Conservation (phyloP, 23 red algal genomes). For the Cyanidioschyzon merolae region DNA sequence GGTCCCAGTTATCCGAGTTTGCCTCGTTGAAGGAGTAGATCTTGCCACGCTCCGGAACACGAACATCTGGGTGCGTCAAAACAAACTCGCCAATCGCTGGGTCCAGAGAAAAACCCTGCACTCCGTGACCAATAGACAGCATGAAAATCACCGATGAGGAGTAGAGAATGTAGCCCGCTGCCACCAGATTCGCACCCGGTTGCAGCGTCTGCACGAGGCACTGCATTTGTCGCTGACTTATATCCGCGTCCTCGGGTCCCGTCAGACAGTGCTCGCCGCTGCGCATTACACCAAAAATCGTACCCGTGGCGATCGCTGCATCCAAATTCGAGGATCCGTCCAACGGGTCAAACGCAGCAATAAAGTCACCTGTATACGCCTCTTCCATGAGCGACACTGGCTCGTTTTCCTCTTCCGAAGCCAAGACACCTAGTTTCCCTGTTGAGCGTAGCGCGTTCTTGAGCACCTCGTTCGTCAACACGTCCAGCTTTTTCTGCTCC, state of each 20-base stretch:
- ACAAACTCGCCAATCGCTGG: slow-evolving; percentile 93
- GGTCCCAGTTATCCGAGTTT: slow-evolving; percentile 78
- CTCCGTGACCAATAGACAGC: slow-evolving; percentile 72
- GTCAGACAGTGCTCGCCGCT: slow-evolving; percentile 53
- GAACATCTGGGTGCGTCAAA: slow-evolving; percentile 78
- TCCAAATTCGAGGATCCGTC: slow-evolving; percentile 94
- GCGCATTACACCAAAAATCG: slow-evolving; percentile 89
- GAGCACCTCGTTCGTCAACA: slow-evolving; percentile 87
- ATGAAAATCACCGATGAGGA: slow-evolving; percentile 84
- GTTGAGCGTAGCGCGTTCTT: slow-evolving; percentile 88
- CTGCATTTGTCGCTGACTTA: slow-evolving; percentile 44
- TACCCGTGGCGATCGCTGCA: slow-evolving; percentile 89
- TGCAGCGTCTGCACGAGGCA: slow-evolving; percentile 94
- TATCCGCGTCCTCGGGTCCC: slow-evolving; percentile 38
- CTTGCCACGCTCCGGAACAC: slow-evolving; percentile 60
- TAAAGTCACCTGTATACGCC: slow-evolving; percentile 72
- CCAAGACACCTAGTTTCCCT: slow-evolving; percentile 87
- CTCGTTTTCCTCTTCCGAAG: slow-evolving; percentile 90
- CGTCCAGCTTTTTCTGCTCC: slow-evolving; percentile 99
- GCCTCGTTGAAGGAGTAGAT: slow-evolving; percentile 99
- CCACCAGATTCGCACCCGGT: slow-evolving; percentile 76
- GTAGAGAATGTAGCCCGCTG: slow-evolving; percentile 95
- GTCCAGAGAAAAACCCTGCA: slow-evolving; percentile 91
- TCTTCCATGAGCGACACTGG: slow-evolving; percentile 95
- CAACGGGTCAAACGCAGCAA: slow-evolving; percentile 89